These are phyloP conservation scores for Sonneratia caseolaris DNA, from an alignment of 345 rosid genomes.

Conservation along the genomic window DNA sequence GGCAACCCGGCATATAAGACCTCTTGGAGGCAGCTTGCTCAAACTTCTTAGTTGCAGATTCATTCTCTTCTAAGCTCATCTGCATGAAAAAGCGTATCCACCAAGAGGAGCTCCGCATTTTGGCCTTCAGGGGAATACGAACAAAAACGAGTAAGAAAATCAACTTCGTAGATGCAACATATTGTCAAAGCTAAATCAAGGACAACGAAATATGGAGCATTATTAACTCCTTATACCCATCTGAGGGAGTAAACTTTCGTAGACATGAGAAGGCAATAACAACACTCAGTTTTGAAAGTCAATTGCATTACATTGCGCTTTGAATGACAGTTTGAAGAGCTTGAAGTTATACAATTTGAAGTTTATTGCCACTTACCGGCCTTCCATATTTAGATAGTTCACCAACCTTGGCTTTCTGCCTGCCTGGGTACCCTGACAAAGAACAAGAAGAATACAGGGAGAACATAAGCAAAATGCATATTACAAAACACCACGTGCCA, in stretches of 20 bases:
- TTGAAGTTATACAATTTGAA: not conserved
- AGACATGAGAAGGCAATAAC: not conserved
- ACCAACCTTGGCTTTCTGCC: conserved; percentile 67
- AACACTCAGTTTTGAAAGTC: not conserved
- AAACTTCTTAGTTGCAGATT: conserved; percentile 28
- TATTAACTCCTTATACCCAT: not conserved
- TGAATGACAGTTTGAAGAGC: not conserved
- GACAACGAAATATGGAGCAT: not conserved
- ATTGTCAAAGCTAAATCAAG: not conserved
- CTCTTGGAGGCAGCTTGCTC: conserved; percentile 32
- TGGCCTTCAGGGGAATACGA: conserved; percentile 18
- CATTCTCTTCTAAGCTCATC: conserved; percentile 38
- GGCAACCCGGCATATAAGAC: conserved; percentile 67
- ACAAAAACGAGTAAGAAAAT: not conserved
- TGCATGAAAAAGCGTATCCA: conserved; percentile 35
- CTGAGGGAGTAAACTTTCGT: not conserved
- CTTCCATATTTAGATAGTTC: conserved; percentile 84
- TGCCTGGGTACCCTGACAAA: conserved; percentile 65
- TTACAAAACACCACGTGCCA: not conserved
- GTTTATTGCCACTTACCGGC: conserved; percentile 45
- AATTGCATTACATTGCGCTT: not conserved
- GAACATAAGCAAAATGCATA: not conserved
- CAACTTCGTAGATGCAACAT: not conserved
- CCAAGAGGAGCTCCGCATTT: conserved; percentile 44
- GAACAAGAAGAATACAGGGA: not conserved